Percentiles rank a stretch among this genome's conserved stretches.
Conservation (phyloP, 139 green algal genomes). For the Coelastrella sp. region DNA sequence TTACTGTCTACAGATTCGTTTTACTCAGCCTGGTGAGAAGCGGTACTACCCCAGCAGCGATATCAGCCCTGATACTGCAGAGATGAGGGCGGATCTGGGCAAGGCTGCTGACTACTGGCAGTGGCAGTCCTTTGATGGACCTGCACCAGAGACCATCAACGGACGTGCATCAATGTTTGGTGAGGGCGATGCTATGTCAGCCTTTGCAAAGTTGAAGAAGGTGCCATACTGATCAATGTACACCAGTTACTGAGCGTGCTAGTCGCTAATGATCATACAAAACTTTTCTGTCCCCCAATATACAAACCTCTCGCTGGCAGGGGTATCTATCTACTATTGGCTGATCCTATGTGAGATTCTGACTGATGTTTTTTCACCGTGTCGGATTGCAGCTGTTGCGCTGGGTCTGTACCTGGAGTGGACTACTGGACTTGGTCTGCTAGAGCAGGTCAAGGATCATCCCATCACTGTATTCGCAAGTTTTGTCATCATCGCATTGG, state of each 20-base stretch:
- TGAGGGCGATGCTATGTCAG: background rate
- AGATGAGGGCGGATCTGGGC: constrained; percentile 36
- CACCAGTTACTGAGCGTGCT: background rate
- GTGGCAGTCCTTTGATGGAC: constrained; percentile 34
- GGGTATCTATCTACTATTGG: background rate
- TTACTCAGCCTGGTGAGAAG: background rate
- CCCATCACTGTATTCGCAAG: constrained; percentile 13
- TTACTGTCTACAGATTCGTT: background rate
- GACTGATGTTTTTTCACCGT: background rate
- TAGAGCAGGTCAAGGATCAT: constrained; percentile 24
- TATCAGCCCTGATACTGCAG: constrained; percentile 14
- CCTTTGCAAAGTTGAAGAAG: background rate
- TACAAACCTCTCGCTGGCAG: too few relatives aligned
- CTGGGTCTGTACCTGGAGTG: constrained; percentile 10
- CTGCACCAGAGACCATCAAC: constrained; percentile 44
- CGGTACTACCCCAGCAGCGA: background rate
- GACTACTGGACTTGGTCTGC: constrained; percentile 6
- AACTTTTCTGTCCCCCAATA: too few relatives aligned
- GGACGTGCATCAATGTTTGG: constrained; percentile 22
- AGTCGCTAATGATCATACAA: too few relatives aligned
- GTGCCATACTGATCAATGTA: background rate
- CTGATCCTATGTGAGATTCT: background rate
- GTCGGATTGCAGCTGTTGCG: constrained; percentile 23
- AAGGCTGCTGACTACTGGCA: constrained; percentile 29
- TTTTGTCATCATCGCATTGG: constrained; percentile 33